A percentile compares a stretch with the other conserved stretches of the same genome.
phyloP scores from a whole-genome alignment of 306 rosid genomes.

The Sphenostylis stenocarpa region DNA sequence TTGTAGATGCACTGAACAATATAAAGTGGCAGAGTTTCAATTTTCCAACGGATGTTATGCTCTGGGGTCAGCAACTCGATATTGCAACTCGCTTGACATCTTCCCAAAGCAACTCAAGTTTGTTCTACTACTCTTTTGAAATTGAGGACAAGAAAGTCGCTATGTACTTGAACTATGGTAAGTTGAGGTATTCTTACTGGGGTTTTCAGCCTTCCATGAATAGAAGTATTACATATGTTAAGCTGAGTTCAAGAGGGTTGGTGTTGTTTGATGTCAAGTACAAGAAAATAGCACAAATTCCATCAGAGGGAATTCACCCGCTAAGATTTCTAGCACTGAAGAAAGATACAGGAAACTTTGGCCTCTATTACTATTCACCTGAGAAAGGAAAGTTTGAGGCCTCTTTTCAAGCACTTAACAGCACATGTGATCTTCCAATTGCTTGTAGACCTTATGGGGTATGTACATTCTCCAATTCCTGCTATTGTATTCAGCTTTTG shows the following conservation, averaged over 20 bases:
- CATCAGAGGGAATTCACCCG: conserved; percentile 41
- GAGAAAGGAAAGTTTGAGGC: conserved; percentile 60
- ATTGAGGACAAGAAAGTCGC: conserved; percentile 61
- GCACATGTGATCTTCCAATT: conserved; percentile 84
- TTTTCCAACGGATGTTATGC: conserved; percentile 85
- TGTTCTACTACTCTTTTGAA: conserved; percentile 70
- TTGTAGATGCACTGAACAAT: conserved; percentile 51
- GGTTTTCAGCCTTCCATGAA: conserved; percentile 71
- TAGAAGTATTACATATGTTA: conserved; percentile 61
- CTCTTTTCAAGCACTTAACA: conserved; percentile 76
- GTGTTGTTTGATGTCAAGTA: conserved; percentile 47
- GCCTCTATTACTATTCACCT: conserved; percentile 68
- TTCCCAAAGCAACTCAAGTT: conserved; percentile 49
- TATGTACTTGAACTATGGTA: conserved; percentile 57
- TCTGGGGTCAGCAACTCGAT: conserved; percentile 78
- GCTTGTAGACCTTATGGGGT: conserved; percentile 77
- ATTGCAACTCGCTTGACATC: conserved; percentile 79
- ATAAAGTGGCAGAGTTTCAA: conserved; percentile 96
- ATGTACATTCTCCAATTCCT: conserved; percentile 74
- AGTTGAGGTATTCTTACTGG: conserved; percentile 82
- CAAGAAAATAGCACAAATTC: conserved; percentile 83
- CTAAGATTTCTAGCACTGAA: conserved; percentile 71
- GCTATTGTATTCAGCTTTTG: conserved; percentile 60
- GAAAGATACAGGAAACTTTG: conserved; percentile 76
- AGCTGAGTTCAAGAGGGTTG: conserved; percentile 62